phyloP scores from a whole-genome alignment of 495 filamentous ascomycete genomes.

The Darksidea phi region DNA sequence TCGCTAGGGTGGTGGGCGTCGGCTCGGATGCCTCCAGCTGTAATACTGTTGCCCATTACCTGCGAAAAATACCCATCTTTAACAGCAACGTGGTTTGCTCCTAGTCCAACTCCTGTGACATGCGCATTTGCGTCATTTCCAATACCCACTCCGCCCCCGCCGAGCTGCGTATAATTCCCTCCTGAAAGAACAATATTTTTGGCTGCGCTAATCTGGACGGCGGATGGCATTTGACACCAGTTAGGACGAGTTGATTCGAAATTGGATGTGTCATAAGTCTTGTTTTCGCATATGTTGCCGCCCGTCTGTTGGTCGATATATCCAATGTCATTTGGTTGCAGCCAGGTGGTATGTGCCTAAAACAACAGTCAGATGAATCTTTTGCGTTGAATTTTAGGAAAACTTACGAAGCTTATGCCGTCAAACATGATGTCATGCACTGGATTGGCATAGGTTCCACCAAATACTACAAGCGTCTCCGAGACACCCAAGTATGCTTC shows the following conservation, averaged over 20 bases:
- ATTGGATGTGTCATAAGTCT: not conserved
- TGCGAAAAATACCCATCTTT: slow-evolving; percentile 6
- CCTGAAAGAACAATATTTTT: not conserved
- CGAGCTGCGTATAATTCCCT: not conserved
- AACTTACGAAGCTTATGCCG: slow-evolving; percentile 1
- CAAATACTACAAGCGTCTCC: slow-evolving; percentile 2
- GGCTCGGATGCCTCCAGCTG: not conserved
- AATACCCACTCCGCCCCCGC: not conserved
- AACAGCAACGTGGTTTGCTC: not conserved
- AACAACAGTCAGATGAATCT: not conserved
- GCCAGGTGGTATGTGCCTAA: not conserved
- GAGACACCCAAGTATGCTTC: slow-evolving; percentile 1
- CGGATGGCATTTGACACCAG: slow-evolving; percentile 2
- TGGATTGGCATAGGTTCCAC: slow-evolving; percentile 1
- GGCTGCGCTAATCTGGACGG: slow-evolving; percentile 4
- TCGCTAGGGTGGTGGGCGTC: not conserved
- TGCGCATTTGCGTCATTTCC: slow-evolving; percentile 6
- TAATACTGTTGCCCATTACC: slow-evolving; percentile 3
- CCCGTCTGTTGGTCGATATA: slow-evolving; percentile 4
- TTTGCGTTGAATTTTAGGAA: not conserved
- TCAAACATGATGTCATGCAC: slow-evolving; percentile 2
- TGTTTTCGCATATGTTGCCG: not conserved
- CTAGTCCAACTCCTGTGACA: not conserved
- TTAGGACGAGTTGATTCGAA: not conserved
- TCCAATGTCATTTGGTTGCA: not conserved